These are phyloP conservation scores for Alternaria infectoria DNA, from an alignment of 2,329 filamentous ascomycete species.

Conservation along the genomic window DNA sequence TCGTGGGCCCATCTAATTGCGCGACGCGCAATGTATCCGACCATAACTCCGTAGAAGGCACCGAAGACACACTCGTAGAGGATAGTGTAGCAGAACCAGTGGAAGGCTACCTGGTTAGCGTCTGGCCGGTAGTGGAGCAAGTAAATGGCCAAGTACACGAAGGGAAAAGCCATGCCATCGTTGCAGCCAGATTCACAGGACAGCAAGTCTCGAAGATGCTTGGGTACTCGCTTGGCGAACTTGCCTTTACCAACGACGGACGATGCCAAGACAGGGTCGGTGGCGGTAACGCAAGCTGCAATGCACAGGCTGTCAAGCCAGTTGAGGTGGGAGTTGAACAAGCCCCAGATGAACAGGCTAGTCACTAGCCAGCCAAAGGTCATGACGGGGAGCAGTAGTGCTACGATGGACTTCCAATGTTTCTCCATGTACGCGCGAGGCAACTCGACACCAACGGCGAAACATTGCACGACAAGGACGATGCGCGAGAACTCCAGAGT, in stretches of 20 bases:
- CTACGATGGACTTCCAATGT: conserved; percentile 91
- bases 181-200: conserved; percentile 98
- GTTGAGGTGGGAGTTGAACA: conserved; percentile 73
- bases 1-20: conserved; percentile 88
- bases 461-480: conserved; percentile 90
- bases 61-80: conserved; percentile 97
- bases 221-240: conserved; percentile 95
- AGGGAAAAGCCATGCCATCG: conserved; percentile 99
- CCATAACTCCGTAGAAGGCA: conserved; percentile 81
- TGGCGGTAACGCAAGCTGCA: conserved; percentile 94
- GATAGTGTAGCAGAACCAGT: conserved; percentile 90
- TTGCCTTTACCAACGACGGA: conserved; percentile 99
- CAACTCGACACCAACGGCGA: conserved; percentile 88
- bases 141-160: conserved; percentile 91
- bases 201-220: conserved; percentile 92
- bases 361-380: conserved; percentile 93
- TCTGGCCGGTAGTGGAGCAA: conserved; percentile 80
- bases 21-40: conserved; percentile 90
- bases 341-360: conserved; percentile 93
- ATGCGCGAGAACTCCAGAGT: conserved; percentile 90
- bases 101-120: conserved; percentile 71
- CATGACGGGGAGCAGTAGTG: conserved; percentile 94
- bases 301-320: conserved; percentile 91
- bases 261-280: conserved; percentile 93
- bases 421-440: conserved; percentile 96